phyloP scores from a whole-genome alignment of 768 basidiomycete genomes.

The Leccinum boreale region DNA sequence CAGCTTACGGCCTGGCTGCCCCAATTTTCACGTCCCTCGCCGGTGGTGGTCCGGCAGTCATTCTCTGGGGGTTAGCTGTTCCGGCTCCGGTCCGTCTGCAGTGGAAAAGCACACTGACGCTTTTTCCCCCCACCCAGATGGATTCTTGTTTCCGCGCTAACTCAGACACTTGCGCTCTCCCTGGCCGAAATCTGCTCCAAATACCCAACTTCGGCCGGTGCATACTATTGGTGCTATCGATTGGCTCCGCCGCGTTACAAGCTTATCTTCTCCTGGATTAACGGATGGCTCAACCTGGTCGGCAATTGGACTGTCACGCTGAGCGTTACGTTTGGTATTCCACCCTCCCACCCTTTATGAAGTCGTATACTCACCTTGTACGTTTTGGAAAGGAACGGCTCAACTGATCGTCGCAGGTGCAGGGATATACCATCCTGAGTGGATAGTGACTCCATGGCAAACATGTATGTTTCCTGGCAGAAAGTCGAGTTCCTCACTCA shows the following conservation, averaged over 20 bases:
- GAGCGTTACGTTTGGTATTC: constrained; percentile 56
- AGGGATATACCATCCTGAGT: constrained; percentile 55
- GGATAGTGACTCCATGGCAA: constrained; percentile 57
- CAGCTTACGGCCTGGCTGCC: constrained; percentile 55
- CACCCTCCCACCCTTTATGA: background rate
- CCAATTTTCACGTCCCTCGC: constrained; percentile 55
- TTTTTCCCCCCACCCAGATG: constrained; percentile 33
- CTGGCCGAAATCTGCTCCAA: constrained; percentile 58
- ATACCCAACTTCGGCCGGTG: constrained; percentile 59
- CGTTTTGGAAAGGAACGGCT: constrained; percentile 43
- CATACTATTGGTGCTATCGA: constrained; percentile 66
- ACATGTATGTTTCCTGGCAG: constrained; percentile 40
- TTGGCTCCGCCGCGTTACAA: constrained; percentile 51
- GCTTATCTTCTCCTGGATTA: constrained; percentile 58
- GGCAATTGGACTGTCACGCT: constrained; percentile 69
- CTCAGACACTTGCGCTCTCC: constrained; percentile 48
- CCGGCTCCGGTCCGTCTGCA: background rate
- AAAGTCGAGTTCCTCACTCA: background rate
- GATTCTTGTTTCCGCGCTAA: constrained; percentile 48
- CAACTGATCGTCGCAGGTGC: constrained; percentile 59
- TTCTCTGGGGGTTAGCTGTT: constrained; percentile 53
- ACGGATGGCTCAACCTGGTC: constrained; percentile 66
- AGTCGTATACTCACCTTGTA: background rate
- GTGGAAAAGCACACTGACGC: background rate
- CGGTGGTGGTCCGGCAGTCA: constrained; percentile 53